A percentile compares a stretch with the other conserved stretches of the same genome.
Evolutionary conservation across 1,284 basidiomycete species (phyloP).

Genomic region (Anthracocystis setariae): DNA sequence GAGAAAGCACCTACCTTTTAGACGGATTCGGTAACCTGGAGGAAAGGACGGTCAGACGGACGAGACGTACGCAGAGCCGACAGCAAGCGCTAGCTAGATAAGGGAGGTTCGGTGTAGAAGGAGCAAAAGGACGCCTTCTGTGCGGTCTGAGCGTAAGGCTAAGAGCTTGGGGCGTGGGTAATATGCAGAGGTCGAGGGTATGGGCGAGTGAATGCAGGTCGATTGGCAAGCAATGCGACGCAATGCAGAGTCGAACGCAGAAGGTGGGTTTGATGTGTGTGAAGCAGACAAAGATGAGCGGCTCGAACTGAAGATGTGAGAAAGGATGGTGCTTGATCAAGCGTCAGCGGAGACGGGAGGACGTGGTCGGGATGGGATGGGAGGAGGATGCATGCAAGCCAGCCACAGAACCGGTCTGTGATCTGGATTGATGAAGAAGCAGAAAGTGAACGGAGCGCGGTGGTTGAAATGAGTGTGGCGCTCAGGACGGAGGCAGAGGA

Average conservation of each 20-base stretch:
- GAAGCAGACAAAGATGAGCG: too few species aligned
- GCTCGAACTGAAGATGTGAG: neutral
- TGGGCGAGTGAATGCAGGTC: neutral
- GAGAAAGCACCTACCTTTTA: too few species aligned
- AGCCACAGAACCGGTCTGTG: constrained; percentile 45
- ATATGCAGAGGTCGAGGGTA: neutral
- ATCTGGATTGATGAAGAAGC: constrained; percentile 1
- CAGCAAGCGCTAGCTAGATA: too few species aligned
- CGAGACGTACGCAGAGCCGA: constrained; percentile 24
- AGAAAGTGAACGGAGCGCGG: constrained; percentile 1
- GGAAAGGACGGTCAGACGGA: neutral
- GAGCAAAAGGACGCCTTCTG: constrained; percentile 2
- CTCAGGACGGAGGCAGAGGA: neutral
- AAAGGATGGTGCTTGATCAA: constrained; percentile 3
- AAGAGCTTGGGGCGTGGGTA: neutral
- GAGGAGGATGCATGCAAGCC: constrained; percentile 11
- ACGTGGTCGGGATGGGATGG: constrained; percentile 5
- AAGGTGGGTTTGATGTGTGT: too few species aligned
- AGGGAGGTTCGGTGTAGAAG: neutral
- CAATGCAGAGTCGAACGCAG: too few species aligned
- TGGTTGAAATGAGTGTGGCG: constrained; percentile 17
- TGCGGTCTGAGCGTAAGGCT: constrained; percentile 8
- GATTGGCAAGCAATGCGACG: too few species aligned
- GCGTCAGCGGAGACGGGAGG: constrained; percentile 15
- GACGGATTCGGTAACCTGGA: too few species aligned